Base-by-base conservation (phyloP, 2,329 filamentous ascomycete species). In the Xylaria polymorpha region DNA sequence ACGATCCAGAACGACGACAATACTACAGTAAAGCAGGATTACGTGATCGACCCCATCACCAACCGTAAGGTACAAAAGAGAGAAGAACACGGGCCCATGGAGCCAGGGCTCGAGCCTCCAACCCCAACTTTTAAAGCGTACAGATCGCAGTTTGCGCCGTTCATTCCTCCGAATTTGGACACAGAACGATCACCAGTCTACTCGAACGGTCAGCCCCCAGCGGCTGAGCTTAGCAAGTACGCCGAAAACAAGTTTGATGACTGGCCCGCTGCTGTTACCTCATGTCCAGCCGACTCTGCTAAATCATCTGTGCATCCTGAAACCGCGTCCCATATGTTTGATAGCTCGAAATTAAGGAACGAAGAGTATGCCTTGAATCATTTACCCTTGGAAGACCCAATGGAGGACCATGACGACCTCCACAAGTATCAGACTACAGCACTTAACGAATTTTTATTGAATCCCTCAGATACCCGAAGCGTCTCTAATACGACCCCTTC, bases 11-110 rank as follows among this genome's bases (percentile, higher is more conserved):
- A 41, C 64, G 20, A 53, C 58, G 37, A 29, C 50, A 66, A 39
- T 37, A 61, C 64, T 18, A 61, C 69, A 25, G 58, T 32, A 29
- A 71, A 73, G 4, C 55, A 73, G 1, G 81, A 81, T 9, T 84
- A 82, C 57, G 76, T 82, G 22, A 88, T 90, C 51, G 87, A 90
- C 66, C 87, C 87, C 3, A 88, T 90, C 67, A 88, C 87, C 18
- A 89, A 89, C 70, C 83, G 86, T 41, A 87, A 83, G 68, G 81
- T 87, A 3, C 67, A 74, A 20, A 81, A 74, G 68, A 67, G 69
- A 62, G 71, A 71, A 1, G 60, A 70, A 39, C 18, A 20, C n/a
- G 66, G 69, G 12, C 61, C 62, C 14, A 6, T 43, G 0, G 72
- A 75, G 5, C 64, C 71, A 9, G 70, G 61, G 10, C 51, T 39